A percentile compares a stretch with the other conserved stretches of the same genome.
Conservation (phyloP, 176 grass and related monocot genomes). For the Leersia perrieri region DNA sequence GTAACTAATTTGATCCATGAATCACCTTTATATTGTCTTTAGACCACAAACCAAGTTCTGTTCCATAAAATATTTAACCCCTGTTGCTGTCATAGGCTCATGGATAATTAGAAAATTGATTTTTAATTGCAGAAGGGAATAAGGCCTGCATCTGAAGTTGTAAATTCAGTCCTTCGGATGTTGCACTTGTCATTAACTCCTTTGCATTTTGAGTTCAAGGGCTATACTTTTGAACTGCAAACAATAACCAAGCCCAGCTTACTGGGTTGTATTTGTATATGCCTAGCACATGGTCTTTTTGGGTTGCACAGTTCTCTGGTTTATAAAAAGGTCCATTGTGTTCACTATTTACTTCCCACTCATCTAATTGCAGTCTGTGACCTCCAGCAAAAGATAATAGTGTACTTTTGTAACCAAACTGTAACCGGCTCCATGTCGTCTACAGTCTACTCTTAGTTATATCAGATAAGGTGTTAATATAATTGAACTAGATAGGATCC, state of each 20-base stretch:
- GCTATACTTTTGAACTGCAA: background rate
- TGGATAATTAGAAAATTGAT: background rate
- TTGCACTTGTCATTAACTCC: background rate
- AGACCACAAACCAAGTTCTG: background rate
- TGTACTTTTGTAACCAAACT: background rate
- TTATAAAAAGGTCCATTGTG: background rate
- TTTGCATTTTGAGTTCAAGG: background rate
- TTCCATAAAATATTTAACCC: background rate
- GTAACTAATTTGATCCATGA: background rate
- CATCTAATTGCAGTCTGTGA: too few relatives aligned
- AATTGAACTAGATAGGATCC: too few relatives aligned
- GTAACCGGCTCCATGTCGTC: background rate
- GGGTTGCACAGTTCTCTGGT: background rate
- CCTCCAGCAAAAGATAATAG: too few relatives aligned
- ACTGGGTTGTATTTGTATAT: background rate
- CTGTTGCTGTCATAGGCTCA: background rate
- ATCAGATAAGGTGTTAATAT: too few relatives aligned
- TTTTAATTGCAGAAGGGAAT: background rate
- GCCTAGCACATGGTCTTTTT: background rate
- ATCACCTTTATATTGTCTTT: background rate
- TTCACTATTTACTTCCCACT: too few relatives aligned
- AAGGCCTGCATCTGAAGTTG: background rate
- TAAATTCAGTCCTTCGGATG: background rate
- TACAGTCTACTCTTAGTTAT: background rate
- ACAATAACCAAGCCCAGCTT: background rate